These are phyloP conservation scores for Ganoderma resinaceum DNA, from an alignment of 1,284 basidiomycete genomes.

Conservation along the genomic window DNA sequence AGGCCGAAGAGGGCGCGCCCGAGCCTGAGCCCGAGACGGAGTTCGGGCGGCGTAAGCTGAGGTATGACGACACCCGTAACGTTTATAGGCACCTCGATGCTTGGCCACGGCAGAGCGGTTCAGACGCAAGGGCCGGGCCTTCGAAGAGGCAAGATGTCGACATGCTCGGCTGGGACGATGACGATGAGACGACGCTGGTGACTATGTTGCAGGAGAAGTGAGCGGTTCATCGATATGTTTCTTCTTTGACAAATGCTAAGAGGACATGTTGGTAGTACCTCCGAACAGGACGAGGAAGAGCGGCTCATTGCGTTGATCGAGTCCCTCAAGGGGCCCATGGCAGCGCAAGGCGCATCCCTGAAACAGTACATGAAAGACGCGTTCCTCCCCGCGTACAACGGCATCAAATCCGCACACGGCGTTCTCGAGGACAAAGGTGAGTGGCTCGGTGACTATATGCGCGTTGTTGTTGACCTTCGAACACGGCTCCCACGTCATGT, in stretches of 20 bases:
- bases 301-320: constrained; percentile 51
- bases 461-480: constrained; percentile 1
- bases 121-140: constrained; percentile 22
- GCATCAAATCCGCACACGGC: constrained; percentile 52
- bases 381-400: constrained; percentile 58
- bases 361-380: constrained; percentile 58
- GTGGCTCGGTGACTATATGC: constrained; percentile 10
- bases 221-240: constrained; percentile 21
- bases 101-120: constrained; percentile 22
- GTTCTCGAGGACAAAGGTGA: constrained; percentile 49
- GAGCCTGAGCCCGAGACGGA: not conserved
- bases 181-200: constrained; percentile 63
- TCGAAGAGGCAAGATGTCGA: constrained; percentile 36
- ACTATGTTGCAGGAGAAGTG: constrained; percentile 57
- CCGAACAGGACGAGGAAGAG: constrained; percentile 40
- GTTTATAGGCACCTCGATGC: constrained; percentile 27
- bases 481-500: not conserved
- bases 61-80: constrained; percentile 21
- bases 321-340: constrained; percentile 55
- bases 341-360: constrained; percentile 48
- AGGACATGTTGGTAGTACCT: constrained; percentile 18
- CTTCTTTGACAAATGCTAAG: constrained; percentile 7
- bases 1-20: constrained; percentile 29
- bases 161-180: constrained; percentile 61
- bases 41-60: not conserved